phyloP scores from a whole-genome alignment of 768 basidiomycete species.

The Termitomyces sp. region DNA sequence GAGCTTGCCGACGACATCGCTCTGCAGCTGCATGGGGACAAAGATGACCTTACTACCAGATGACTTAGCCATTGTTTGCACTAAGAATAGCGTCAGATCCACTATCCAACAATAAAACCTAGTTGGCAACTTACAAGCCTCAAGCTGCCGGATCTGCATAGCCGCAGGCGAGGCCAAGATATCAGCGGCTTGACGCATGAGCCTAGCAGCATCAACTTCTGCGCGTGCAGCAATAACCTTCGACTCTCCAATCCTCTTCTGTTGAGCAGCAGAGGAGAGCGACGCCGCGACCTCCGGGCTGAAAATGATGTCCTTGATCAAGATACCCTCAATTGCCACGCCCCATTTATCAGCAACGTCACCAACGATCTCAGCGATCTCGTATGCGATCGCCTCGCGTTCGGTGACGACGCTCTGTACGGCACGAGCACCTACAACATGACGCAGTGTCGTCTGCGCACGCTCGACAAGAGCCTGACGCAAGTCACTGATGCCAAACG shows the following conservation, averaged over 20 bases:
- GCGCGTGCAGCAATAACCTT: slow-evolving; percentile 96
- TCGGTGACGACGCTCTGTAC: slow-evolving; percentile 98
- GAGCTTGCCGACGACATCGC: slow-evolving; percentile 59
- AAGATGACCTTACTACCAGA: slow-evolving; percentile 92
- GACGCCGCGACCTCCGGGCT: slow-evolving; percentile 86
- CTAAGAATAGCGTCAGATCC: slow-evolving; percentile 22
- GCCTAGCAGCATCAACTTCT: slow-evolving; percentile 90
- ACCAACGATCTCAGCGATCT: slow-evolving; percentile 95
- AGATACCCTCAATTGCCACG: slow-evolving; percentile 93
- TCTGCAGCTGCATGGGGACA: slow-evolving; percentile 89
- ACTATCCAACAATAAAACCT: neutral
- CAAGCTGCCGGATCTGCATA: slow-evolving; percentile 97
- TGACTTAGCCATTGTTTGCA: slow-evolving; percentile 92
- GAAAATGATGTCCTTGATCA: slow-evolving; percentile 95
- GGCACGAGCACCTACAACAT: slow-evolving; percentile 92
- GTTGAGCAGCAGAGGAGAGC: slow-evolving; percentile 92
- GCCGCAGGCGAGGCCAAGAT: slow-evolving; percentile 93
- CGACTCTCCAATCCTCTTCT: slow-evolving; percentile 94
- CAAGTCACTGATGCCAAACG: slow-evolving; percentile 90
- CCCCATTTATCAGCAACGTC: slow-evolving; percentile 96
- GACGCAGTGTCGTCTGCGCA: slow-evolving; percentile 93
- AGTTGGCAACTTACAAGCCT: slow-evolving; percentile 55
- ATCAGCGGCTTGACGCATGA: slow-evolving; percentile 97
- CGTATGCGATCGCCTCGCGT: slow-evolving; percentile 93
- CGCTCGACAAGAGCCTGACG: slow-evolving; percentile 82